Evolutionary conservation across 2,329 filamentous ascomycete genomes (phyloP), one percentile per base, ranked within the genome.

Genomic region (Trichophyton benhamiae): DNA sequence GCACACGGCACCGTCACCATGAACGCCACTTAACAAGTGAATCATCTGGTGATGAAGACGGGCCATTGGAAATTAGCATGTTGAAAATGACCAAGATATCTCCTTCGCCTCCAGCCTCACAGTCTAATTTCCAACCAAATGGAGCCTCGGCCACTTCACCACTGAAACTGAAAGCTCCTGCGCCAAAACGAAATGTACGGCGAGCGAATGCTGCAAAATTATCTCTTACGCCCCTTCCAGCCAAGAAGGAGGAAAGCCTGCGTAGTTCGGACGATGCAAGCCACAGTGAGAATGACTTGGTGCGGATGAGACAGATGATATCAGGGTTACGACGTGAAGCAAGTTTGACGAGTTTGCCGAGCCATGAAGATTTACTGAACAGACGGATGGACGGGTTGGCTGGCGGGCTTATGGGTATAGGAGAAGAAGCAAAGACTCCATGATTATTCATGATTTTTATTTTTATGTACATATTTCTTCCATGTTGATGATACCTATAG

Each of bases 31-130:
- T 71, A 1, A 75, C 74, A 0, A 62, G 81, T 77, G 53, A 87
- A 83, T 73, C 88, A 78, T 87, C 85, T 9, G 88, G 85, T 0
- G 89, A 94, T 38, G 91, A 96, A 65, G 91, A 95, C 59, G 76
- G 79, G 20, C 88, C 89, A 2, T 73, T 96, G 8, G 91, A 96
- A 74, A 96, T 96, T 78, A 85, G 82, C 67, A 83, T 86, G 78
- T 82, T 80, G 55, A 65, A 25, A 61, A 67, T 61, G 64, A 61
- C 22, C 20, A 59, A 57, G 38, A 36, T n/a, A 42, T 57, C 60
- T 48, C 53, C 61, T 49, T 59, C 58, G 30, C 44, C 41, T 9
- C n/a, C 41, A 41, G n/a, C 52, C 3, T 55, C 52, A 3, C 25
- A 20, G n/a, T 8, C 25, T n/a, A 36, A 55, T 38, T 11, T 38